A percentile compares a stretch with the other conserved stretches of the same genome.
Conservation (phyloP, 192 early-diverging fungal species). For the Coemansia sp. region DNA sequence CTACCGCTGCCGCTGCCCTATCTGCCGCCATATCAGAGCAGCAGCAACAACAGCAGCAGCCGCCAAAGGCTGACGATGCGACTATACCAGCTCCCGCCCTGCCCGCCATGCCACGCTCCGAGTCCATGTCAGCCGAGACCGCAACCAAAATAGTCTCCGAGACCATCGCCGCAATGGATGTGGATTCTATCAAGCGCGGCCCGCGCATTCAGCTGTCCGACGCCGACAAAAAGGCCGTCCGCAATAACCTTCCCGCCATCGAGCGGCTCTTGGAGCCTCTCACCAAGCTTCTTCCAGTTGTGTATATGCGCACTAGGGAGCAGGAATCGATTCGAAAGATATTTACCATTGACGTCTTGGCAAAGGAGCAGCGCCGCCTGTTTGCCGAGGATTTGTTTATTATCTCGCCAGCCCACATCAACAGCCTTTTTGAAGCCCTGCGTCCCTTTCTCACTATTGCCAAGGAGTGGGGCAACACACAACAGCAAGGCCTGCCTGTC, state of each 20-base stretch:
- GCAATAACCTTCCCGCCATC: conserved; percentile 13
- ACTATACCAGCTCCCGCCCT: neutral
- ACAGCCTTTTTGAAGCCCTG: conserved; percentile 5
- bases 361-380: conserved; percentile 38
- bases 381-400: conserved; percentile 38
- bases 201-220: conserved; percentile 18
- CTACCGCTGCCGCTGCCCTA: neutral
- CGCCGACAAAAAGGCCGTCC: conserved; percentile 19
- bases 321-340: conserved; percentile 12
- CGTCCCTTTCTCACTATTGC: conserved; percentile 13
- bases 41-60: conserved; percentile 5
- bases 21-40: neutral
- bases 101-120: conserved; percentile 7
- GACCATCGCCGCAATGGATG: conserved; percentile 5
- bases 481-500: conserved; percentile 4
- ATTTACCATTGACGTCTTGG: conserved; percentile 13
- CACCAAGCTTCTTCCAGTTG: conserved; percentile 17
- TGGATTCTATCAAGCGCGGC: neutral
- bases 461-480: conserved; percentile 39
- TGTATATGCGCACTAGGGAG: conserved; percentile 28
- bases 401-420: conserved; percentile 7
- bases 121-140: conserved; percentile 27
- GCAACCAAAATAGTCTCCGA: conserved; percentile 24
- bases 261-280: conserved; percentile 12
- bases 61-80: neutral